Base-by-base conservation (phyloP, 495 filamentous ascomycete species). In the Penicillium odoratum region DNA sequence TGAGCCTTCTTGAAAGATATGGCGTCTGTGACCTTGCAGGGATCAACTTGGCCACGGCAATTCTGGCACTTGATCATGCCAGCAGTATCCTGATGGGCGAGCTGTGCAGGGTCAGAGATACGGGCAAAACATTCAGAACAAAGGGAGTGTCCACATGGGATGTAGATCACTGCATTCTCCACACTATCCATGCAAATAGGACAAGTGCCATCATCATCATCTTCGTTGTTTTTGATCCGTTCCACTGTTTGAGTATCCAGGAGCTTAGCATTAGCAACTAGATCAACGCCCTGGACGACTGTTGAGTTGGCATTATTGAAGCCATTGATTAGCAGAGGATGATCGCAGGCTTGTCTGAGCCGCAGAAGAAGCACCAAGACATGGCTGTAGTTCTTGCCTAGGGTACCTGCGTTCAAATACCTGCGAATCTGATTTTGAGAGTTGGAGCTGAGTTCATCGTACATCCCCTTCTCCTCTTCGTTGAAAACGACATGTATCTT, bases 291-390 rank as follows among this genome's bases (percentile, higher is more conserved):
- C 1, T 85, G 82, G 3, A 79, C 74, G 5, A 9, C 80, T 64
- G 56, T 48, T 7, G 78, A 55, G 15, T 71, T 49, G 71, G 74
- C 76, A 25, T 77, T 65, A 31, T 84, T 85, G 59, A 89, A 85
- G 55, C 93, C 92, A 10, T 77, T 80, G 51, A 95, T 92, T n/a
- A 98, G 76, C 68, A 95, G 90, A 1, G 93, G 92, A 71, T 98
- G 94, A 62, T 92, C 96, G 65, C 90, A 94, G 31, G 89, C 89
- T 72, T 98, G 94, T 48, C 76, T 71, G 33, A 98, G 83, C 13
- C 93, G 89, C 11, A 98, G 79, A 46, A 98, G 81, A 25, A 97
- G 80, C 30, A 95, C 88, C 16, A 97, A 78, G 45, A 97, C 87
- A 61, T 89, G 89, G 6, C 85, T 88, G 67, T 97, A 97, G 59